phyloP scores from a whole-genome alignment of 2,329 filamentous ascomycete genomes.

The Phoma sp. region DNA sequence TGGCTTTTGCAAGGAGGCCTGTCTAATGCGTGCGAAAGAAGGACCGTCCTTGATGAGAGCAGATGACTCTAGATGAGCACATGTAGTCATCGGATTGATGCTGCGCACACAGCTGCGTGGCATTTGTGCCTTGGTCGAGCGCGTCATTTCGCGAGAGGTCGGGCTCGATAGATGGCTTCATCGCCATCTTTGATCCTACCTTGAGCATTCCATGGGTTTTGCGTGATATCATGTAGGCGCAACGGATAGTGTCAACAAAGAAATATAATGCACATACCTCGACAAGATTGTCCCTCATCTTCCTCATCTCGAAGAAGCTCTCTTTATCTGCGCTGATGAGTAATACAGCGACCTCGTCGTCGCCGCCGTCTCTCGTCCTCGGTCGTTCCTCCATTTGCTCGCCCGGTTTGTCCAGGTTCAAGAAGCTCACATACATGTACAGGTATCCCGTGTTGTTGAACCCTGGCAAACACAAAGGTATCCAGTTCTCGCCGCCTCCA shows the following conservation, averaged over 20 bases:
- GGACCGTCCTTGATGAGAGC: slow-evolving; percentile 1
- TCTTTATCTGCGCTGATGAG: slow-evolving; percentile 93
- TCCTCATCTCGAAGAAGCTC: slow-evolving; percentile 87
- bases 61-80: slow-evolving; percentile 5
- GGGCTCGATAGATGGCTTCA: not conserved
- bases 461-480: slow-evolving; percentile 90
- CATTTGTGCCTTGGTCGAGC: not conserved
- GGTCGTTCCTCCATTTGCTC: slow-evolving; percentile 52
- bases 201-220: not conserved
- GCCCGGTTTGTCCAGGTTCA: slow-evolving; percentile 65
- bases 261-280: slow-evolving; percentile 51
- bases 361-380: slow-evolving; percentile 48
- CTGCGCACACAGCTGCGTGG: not conserved
- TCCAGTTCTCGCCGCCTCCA: slow-evolving; percentile 96
- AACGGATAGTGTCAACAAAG: slow-evolving; percentile 1
- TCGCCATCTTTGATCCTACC: not conserved
- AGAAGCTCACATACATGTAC: slow-evolving; percentile 99
- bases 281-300: slow-evolving; percentile 68
- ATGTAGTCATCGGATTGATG: not conserved
- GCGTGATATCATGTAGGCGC: not conserved
- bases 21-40: slow-evolving; percentile 4
- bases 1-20: not conserved
- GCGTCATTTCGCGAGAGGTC: not conserved
- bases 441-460: slow-evolving; percentile 97
- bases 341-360: slow-evolving; percentile 83